These are phyloP conservation scores for Cicer yamashitae DNA, from an alignment of 306 rosid species.

Conservation along the genomic window DNA sequence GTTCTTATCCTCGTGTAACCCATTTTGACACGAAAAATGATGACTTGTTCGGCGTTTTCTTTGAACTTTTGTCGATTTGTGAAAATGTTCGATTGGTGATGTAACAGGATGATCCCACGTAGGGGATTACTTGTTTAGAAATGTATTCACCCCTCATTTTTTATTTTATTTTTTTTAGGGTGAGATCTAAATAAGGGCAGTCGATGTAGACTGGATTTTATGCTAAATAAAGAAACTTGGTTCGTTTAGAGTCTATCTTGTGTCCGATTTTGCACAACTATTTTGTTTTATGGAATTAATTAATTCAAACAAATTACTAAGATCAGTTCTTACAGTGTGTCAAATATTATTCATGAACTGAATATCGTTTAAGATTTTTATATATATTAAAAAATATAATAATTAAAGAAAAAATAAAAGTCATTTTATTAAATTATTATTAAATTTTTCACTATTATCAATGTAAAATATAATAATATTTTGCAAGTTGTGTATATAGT, in stretches of 20 bases:
- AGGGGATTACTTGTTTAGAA: background rate
- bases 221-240: background rate
- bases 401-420: too few species aligned
- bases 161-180: background rate
- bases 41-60: slow-evolving; percentile 49
- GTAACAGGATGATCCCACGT: slow-evolving; percentile 34
- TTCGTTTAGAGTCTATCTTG: background rate
- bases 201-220: background rate
- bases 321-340: too few species aligned
- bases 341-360: too few species aligned
- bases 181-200: background rate
- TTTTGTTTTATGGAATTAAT: background rate
- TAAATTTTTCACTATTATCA: too few species aligned
- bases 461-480: too few species aligned
- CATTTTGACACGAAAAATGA: slow-evolving; percentile 36
- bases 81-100: slow-evolving; percentile 27
- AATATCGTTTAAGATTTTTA: too few species aligned
- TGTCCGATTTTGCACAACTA: background rate
- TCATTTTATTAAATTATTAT: too few species aligned
- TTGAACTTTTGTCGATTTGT: slow-evolving; percentile 31
- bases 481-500: too few species aligned
- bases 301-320: background rate
- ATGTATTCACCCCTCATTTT: background rate
- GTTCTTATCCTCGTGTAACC: slow-evolving; percentile 38
- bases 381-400: too few species aligned